Percentiles rank a stretch among this genome's conserved stretches.
These are phyloP conservation scores for Penstemon newberryi DNA, from an alignment of 257 asterid species.

Conservation along the genomic window DNA sequence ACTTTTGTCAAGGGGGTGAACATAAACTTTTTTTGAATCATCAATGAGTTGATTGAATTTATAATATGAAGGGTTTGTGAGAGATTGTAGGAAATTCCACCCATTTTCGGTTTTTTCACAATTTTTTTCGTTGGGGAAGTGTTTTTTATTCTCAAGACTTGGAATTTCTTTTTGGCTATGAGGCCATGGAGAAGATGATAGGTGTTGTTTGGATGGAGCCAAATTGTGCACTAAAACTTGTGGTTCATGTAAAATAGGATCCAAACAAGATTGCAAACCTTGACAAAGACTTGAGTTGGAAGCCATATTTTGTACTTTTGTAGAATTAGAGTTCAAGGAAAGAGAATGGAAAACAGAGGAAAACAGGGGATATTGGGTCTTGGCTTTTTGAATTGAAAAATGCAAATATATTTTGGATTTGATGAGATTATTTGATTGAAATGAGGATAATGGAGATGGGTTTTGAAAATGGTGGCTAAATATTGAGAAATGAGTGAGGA, in stretches of 20 bases:
- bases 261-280: slow-evolving; percentile 44
- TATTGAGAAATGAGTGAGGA: not conserved
- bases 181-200: slow-evolving; percentile 30
- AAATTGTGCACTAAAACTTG: slow-evolving; percentile 34
- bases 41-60: not conserved
- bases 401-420: not conserved
- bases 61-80: slow-evolving; percentile 13
- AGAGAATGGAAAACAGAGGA: slow-evolving; percentile 31
- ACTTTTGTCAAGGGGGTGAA: slow-evolving; percentile 52
- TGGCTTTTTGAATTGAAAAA: not conserved
- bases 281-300: slow-evolving; percentile 35
- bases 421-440: not conserved
- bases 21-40: slow-evolving; percentile 33
- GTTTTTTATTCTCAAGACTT: not conserved
- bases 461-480: slow-evolving; percentile 14
- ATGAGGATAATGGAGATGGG: not conserved
- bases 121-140: slow-evolving; percentile 1
- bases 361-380: slow-evolving; percentile 22
- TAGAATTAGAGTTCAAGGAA: slow-evolving; percentile 8
- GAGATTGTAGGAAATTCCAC: slow-evolving; percentile 42
- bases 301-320: slow-evolving; percentile 37
- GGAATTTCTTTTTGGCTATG: slow-evolving; percentile 28
- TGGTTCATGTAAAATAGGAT: slow-evolving; percentile 40
- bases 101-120: not conserved
- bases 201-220: slow-evolving; percentile 38